phyloP scores from a whole-genome alignment of 2,329 filamentous ascomycete species.

The Sporothrix pseudoabietina region DNA sequence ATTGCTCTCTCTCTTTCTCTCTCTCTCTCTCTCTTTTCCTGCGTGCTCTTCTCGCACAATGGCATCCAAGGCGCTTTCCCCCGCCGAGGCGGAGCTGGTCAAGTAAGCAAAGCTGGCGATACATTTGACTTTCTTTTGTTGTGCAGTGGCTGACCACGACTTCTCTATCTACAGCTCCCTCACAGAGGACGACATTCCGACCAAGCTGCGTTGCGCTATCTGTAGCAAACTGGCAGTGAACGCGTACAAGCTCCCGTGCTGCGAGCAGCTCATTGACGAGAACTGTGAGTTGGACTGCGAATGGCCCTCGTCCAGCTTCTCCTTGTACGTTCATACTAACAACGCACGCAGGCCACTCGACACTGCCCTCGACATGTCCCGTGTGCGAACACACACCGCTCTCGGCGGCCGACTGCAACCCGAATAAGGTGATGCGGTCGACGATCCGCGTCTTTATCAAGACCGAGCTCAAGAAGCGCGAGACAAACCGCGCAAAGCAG shows the following conservation, averaged over 20 bases:
- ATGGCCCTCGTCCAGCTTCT: background rate
- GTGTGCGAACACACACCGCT: constrained; percentile 92
- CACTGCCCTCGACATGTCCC: constrained; percentile 77
- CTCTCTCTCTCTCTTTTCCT: background rate
- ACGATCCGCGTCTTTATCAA: constrained; percentile 91
- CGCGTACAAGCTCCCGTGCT: constrained; percentile 89
- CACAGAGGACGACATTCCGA: constrained; percentile 82
- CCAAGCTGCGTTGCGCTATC: constrained; percentile 90
- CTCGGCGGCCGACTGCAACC: constrained; percentile 80
- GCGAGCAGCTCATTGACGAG: constrained; percentile 92
- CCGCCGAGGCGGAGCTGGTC: constrained; percentile 62
- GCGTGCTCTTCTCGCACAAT: constrained; percentile 34
- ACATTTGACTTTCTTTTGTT: background rate
- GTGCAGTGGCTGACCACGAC: constrained; percentile 23
- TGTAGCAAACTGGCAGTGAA: constrained; percentile 91
- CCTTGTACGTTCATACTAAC: background rate
- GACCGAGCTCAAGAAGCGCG: constrained; percentile 86
- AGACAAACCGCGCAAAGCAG: constrained; percentile 61
- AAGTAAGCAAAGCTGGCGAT: constrained; percentile 46
- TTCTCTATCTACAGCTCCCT: constrained; percentile 61
- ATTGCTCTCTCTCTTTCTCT: background rate
- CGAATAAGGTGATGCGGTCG: constrained; percentile 86
- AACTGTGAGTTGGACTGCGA: constrained; percentile 62
- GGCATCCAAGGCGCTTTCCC: constrained; percentile 43
- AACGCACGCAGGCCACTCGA: constrained; percentile 57